A percentile compares a stretch with the other conserved stretches of the same genome.
Evolutionary conservation across 1,284 basidiomycete genomes (phyloP).

Genomic region (Phlebopus sp.): DNA sequence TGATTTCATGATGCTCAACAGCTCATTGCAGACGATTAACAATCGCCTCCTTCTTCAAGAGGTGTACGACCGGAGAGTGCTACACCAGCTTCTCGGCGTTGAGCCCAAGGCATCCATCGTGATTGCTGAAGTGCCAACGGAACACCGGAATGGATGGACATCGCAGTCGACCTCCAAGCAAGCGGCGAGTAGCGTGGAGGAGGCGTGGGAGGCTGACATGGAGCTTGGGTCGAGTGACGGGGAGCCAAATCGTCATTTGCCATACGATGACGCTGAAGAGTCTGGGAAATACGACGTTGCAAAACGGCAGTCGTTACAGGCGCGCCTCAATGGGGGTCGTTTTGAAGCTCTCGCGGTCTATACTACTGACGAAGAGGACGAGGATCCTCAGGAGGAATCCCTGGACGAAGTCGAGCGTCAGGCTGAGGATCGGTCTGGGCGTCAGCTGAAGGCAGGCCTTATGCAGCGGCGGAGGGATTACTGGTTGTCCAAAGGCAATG

Average conservation of each 20-base stretch:
- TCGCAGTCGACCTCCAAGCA: slow-evolving; percentile 4
- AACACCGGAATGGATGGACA: slow-evolving; percentile 8
- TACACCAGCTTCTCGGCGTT: slow-evolving; percentile 64
- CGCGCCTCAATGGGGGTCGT: slow-evolving; percentile 6
- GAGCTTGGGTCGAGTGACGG: slow-evolving; percentile 21
- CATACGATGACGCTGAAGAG: slow-evolving; percentile 21
- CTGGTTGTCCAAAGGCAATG: slow-evolving; percentile 33
- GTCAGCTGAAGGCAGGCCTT: slow-evolving; percentile 13
- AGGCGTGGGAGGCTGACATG: slow-evolving; percentile 42
- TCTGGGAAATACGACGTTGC: slow-evolving; percentile 28
- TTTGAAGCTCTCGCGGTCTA: slow-evolving; percentile 17
- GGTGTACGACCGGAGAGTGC: slow-evolving; percentile 57
- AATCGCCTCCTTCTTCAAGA: slow-evolving; percentile 69
- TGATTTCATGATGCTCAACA: slow-evolving; percentile 2
- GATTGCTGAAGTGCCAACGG: slow-evolving; percentile 21
- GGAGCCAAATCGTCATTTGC: slow-evolving; percentile 7
- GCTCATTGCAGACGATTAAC: slow-evolving; percentile 57
- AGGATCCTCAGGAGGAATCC: too few relatives aligned
- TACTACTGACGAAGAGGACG: slow-evolving; percentile 31
- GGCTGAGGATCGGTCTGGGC: slow-evolving; percentile 14
- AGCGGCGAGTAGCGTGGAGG: slow-evolving; percentile 31
- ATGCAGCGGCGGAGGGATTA: slow-evolving; percentile 24
- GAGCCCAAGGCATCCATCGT: slow-evolving; percentile 30
- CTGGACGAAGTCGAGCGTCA: slow-evolving; percentile 22
- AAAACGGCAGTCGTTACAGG: slow-evolving; percentile 13